phyloP scores from a whole-genome alignment of 352 stramenopile genomes.

The Globisporangium sylvaticum region DNA sequence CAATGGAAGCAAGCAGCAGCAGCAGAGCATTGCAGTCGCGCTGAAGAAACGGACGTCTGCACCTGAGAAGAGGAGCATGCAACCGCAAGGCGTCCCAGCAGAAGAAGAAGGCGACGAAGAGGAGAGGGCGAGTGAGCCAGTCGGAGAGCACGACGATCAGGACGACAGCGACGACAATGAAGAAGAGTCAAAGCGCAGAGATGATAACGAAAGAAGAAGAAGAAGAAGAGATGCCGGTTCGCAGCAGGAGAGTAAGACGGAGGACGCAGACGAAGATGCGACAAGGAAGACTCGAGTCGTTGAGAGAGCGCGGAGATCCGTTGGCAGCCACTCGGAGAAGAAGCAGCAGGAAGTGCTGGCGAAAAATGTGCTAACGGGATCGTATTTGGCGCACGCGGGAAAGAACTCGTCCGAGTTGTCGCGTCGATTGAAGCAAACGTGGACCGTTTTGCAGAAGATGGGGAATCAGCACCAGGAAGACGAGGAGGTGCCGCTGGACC shows the following conservation, averaged over 20 bases:
- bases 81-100: neutral
- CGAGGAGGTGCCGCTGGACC: constrained; percentile 26
- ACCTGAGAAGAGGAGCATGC: neutral
- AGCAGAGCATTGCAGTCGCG: neutral
- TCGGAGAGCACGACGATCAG: neutral
- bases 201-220: neutral
- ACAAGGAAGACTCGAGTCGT: neutral
- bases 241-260: neutral
- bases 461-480: constrained; percentile 43
- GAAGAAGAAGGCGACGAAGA: neutral
- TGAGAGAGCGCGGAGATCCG: neutral
- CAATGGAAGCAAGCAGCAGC: neutral
- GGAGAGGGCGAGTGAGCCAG: neutral
- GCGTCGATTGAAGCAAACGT: constrained; percentile 52
- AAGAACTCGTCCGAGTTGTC: constrained; percentile 37
- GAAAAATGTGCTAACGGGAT: constrained; percentile 10
- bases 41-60: neutral
- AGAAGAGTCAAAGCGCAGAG: neutral
- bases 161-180: neutral
- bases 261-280: neutral
- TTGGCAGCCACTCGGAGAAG: constrained; percentile 7
- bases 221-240: neutral
- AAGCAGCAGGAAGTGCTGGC: constrained; percentile 5
- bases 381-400: constrained; percentile 28
- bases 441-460: constrained; percentile 35